Evolutionary conservation across 169 alveolate genomes (phyloP), one percentile per base, ranked within the genome.

Genomic region (Plasmodium gonderi): DNA sequence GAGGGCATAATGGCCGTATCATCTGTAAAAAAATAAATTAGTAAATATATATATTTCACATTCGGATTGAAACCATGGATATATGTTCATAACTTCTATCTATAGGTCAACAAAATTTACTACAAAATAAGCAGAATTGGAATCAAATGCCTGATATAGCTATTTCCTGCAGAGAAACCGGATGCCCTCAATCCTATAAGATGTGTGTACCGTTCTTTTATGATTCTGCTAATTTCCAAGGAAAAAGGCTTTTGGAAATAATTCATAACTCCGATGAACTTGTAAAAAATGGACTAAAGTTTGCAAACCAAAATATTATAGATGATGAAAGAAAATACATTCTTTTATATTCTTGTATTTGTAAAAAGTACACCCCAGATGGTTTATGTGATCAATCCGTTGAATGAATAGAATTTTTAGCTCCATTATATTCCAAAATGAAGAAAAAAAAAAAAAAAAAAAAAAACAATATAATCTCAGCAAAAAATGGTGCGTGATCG

Each of bases 171-270:
- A 68, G 92, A 72, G 78, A 68, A 72, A 83, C 83, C 3, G 81
- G 83, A 11, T 83, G 92, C 23, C 92, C 92, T 40, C 17, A 83
- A 33, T 0, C 92, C 26, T 83, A 83, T 72, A 68, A 83, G 29
- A 83, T 83, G 82, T 83, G 92, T 44, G 11, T 74, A 20, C 92
- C 92, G 11, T 36, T 83, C 54, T 69, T 2, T 45, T 29, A 26
- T 12, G 76, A 72, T 23, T 20, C 17, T 7, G 26, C 75, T 7
- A 83, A 69, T n/a, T 83, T 47, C 42, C 67, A 29, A 1, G 82
- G 83, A 47, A 83, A 45, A 31, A 49, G 33, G 17, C 23, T 83
- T 51, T 4, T 33, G 1, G 67, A 14, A 2, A 29, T 83, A 5
- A 33, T 83, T 29, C 8, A 3, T 12, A 0, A 2, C 26, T 0